Evolutionary conservation across 306 rosid species (phyloP), one percentile per base, ranked within the genome.

Genomic region (Vigna unguiculata): DNA sequence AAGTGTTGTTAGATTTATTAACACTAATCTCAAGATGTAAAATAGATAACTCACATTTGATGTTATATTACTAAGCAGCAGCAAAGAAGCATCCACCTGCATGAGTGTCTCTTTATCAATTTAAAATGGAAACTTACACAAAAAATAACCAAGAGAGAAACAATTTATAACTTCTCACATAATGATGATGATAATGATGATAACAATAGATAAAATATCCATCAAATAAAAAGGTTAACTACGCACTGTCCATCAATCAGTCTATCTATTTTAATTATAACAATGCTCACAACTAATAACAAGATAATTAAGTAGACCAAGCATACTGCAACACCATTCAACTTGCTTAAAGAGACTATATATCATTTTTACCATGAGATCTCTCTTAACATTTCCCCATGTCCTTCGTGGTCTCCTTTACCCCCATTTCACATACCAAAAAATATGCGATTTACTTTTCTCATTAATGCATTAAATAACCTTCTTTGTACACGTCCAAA

Each of bases 1-100:
- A 74, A n/a, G 64, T 15, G 17, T 77, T 24, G 69, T 81, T 21
- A 88, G 79, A 72, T 41, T 28, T 69, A 75, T 48, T 46, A 69
- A 53, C 8, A 43, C 66, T 46, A 60, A 25, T 45, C 76, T 51
- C 54, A 19, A 57, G 7, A 41, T 55, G 81, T 73, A 60, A 74
- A 76, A n/a, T 65, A 68, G 67, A 7, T 40, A 58, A 87, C 97
- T 85, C 87, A 94, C 98, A 87, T 84, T 87, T 71, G 89, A 85
- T 76, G 88, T 84, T 82, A 91, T 90, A 86, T 87, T 88, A 51
- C 97, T 88, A 71, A 94, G 96, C 60, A 94, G 95, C 64, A 84
- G 55, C 74, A 91, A 74, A 78, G 97, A 88, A 70, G 93, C 96
- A 81, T 94, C 97, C 28, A 83, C 96, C 98, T 94, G 91, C 88